Conservation (phyloP, 148 eudicot genomes). For the Diospyros lotus region DNA sequence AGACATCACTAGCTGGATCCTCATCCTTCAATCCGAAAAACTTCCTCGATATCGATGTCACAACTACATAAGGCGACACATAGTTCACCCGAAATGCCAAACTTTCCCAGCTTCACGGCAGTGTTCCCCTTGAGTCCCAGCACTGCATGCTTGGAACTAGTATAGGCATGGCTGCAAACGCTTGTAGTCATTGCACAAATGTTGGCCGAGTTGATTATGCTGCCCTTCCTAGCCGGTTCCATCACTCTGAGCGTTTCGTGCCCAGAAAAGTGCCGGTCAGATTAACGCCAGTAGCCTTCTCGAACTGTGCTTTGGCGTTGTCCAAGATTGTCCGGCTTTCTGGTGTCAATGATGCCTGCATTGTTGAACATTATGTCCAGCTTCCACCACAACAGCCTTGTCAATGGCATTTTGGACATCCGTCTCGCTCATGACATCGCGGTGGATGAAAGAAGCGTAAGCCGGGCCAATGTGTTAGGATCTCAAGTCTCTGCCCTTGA, state of each 20-base stretch:
- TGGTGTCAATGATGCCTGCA: conserved; percentile 23
- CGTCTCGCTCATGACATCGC: conserved; percentile 21
- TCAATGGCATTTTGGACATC: conserved; percentile 18
- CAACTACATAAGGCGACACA: conserved; percentile 37
- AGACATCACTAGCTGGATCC: neutral
- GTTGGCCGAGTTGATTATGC: conserved; percentile 29
- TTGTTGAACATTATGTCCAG: conserved; percentile 33
- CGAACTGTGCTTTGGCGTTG: conserved; percentile 13
- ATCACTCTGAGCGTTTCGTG: conserved; percentile 39
- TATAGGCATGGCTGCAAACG: conserved; percentile 28
- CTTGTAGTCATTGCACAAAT: conserved; percentile 29
- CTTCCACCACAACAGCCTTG: conserved; percentile 9
- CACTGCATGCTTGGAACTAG: conserved; percentile 37
- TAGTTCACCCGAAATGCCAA: conserved; percentile 38
- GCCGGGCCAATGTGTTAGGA: conserved; percentile 8
- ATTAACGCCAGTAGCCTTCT: conserved; percentile 4
- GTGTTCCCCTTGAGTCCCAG: conserved; percentile 34
- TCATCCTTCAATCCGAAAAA: neutral
- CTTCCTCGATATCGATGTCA: conserved; percentile 19
- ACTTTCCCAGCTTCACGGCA: conserved; percentile 30
- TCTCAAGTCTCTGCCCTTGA: no score
- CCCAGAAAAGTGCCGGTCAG: conserved; percentile 12
- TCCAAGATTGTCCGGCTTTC: neutral
- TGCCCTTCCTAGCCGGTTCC: conserved; percentile 19
- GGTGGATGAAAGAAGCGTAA: conserved; percentile 11